Evolutionary conservation across 2,329 filamentous ascomycete species (phyloP).

Genomic region (Rhinocladiella mackenziei): DNA sequence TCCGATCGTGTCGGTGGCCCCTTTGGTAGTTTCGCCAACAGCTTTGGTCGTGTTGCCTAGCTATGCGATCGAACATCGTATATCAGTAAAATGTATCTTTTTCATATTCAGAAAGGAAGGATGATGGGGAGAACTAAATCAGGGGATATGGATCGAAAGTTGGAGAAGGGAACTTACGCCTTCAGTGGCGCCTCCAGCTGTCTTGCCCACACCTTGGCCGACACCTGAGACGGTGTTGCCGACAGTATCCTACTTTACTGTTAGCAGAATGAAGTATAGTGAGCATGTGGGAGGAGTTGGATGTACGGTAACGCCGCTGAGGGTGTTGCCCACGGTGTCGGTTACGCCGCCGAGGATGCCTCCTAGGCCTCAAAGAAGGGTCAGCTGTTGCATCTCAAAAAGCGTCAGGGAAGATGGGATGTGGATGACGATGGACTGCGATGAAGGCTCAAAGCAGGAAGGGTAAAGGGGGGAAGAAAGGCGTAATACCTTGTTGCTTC

Average conservation of each 20-base stretch:
- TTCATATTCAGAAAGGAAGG: too few species aligned
- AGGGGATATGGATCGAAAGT: neutral
- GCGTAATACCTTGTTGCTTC: constrained; percentile 21
- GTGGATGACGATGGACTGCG: too few species aligned
- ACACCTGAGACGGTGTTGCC: constrained; percentile 34
- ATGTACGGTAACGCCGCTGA: constrained; percentile 28
- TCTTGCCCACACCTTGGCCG: constrained; percentile 31
- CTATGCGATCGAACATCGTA: neutral
- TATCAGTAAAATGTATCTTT: too few species aligned
- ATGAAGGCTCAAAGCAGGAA: too few species aligned
- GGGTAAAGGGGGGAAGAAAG: neutral
- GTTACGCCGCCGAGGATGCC: constrained; percentile 33
- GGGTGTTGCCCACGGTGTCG: constrained; percentile 33
- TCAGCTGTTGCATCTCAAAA: neutral
- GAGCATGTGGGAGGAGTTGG: neutral
- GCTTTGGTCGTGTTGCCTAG: constrained; percentile 25
- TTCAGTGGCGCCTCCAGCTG: constrained; percentile 25
- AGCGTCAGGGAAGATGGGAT: neutral
- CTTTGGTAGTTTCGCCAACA: constrained; percentile 18
- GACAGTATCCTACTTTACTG: constrained; percentile 21
- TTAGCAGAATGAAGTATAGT: neutral
- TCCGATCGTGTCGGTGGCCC: constrained; percentile 20
- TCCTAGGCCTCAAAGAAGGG: constrained; percentile 4
- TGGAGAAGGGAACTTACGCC: constrained; percentile 17
- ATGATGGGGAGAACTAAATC: neutral